phyloP scores from a whole-genome alignment of 169 alveolate species.

The Cryptosporidium baileyi region DNA sequence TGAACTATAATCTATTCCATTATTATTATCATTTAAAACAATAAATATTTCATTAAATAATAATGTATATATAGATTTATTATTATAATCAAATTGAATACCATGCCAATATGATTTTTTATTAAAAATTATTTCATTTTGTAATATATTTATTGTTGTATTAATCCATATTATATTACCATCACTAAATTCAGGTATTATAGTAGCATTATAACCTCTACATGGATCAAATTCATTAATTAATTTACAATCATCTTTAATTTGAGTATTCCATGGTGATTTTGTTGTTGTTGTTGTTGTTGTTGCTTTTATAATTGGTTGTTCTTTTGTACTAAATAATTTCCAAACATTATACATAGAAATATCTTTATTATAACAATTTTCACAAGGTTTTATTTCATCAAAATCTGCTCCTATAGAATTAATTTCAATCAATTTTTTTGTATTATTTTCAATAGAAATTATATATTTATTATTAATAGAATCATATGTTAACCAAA shows the following conservation, averaged over 20 bases:
- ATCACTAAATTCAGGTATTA: neutral
- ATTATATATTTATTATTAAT: neutral
- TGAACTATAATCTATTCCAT: neutral
- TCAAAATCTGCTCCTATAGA: neutral
- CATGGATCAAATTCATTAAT: neutral
- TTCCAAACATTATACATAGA: constrained; percentile 4
- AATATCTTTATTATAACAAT: neutral
- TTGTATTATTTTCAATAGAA: constrained; percentile 4
- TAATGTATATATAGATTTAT: neutral
- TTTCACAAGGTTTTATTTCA: neutral
- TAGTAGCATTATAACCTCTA: constrained; percentile 22
- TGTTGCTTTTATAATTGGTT: neutral
- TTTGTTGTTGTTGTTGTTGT: constrained; percentile 51
- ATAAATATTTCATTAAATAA: constrained; percentile 4
- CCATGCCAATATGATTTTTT: constrained; percentile 35
- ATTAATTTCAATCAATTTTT: neutral
- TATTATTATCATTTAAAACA: neutral
- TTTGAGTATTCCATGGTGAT: constrained; percentile 31
- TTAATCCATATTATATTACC: constrained; percentile 37
- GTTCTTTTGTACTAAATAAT: neutral
- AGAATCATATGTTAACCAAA: constrained; percentile 36
- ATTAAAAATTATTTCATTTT: neutral
- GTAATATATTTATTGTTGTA: constrained; percentile 2
- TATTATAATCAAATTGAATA: neutral
- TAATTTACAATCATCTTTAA: constrained; percentile 21